These are phyloP conservation scores for Hypoxylon sp. DNA, from an alignment of 2,329 filamentous ascomycete genomes.

Conservation along the genomic window DNA sequence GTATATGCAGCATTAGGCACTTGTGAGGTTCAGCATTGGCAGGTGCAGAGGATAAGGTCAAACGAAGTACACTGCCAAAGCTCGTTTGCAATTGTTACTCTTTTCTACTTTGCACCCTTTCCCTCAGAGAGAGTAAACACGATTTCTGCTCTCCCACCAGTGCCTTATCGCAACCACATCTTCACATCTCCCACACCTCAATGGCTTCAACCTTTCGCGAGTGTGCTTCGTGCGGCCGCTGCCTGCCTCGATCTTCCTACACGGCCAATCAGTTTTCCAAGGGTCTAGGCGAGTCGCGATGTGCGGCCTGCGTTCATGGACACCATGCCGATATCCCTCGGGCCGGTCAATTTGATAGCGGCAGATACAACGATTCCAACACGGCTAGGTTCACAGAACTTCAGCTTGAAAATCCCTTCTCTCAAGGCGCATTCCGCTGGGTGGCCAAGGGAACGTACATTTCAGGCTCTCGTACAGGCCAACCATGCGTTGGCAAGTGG, in stretches of 20 bases:
- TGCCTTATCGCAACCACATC: background rate
- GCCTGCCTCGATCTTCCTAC: slow-evolving; percentile 48
- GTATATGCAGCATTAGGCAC: too few relatives aligned
- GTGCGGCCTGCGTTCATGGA: slow-evolving; percentile 42
- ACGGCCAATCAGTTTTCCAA: slow-evolving; percentile 47
- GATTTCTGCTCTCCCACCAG: background rate
- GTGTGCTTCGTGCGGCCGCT: slow-evolving; percentile 45
- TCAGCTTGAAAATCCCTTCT: slow-evolving; percentile 42
- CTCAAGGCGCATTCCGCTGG: slow-evolving; percentile 47
- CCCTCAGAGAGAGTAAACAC: background rate
- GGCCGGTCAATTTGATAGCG: slow-evolving; percentile 36
- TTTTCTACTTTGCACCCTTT: too few relatives aligned
- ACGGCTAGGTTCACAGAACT: background rate
- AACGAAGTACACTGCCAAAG: too few relatives aligned
- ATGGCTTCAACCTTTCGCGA: slow-evolving; percentile 18
- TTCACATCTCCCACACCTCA: background rate
- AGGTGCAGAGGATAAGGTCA: too few relatives aligned
- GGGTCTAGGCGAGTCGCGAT: slow-evolving; percentile 44
- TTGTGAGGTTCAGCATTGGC: too few relatives aligned
- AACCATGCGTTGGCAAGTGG: slow-evolving; percentile 55
- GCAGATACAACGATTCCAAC: slow-evolving; percentile 47
- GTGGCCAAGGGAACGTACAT: slow-evolving; percentile 51
- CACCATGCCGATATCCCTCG: slow-evolving; percentile 33
- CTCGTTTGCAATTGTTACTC: too few relatives aligned
- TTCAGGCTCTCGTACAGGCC: slow-evolving; percentile 48